Evolutionary conservation across 257 asterid genomes (phyloP), one percentile per base, ranked within the genome.

Genomic region (Solanum virginianum): DNA sequence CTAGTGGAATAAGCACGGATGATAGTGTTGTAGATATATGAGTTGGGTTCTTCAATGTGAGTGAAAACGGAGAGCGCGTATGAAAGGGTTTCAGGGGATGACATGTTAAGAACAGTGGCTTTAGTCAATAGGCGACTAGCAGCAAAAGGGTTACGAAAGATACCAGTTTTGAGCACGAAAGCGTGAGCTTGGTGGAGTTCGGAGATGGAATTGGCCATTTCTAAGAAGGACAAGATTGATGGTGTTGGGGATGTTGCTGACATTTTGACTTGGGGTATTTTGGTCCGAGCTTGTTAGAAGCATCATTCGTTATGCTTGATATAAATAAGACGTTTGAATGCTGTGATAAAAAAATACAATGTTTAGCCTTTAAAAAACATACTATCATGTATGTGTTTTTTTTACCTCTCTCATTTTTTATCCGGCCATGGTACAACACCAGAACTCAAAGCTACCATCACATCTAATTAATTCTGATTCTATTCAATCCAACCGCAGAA

Each of bases 181-280:
- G 90, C 90, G 22, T 90, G 92, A 59, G 87, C 88, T 79, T 89
- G 91, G 8, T 82, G 87, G 86, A 89, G 87, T 82, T 87, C 84
- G 13, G 88, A 71, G 5, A 85, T 80, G 80, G 88, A 85, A 62
- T 62, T 80, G 59, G 88, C 89, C 70, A 16, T 83, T 4, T 89
- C 91, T 80, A 63, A 53, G 74, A 89, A 87, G 43, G 89, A 85
- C 68, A 87, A 81, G 55, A 87, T 87, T 41, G 85, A 59, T 12
- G 88, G 87, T 8, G 87, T 49, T 20, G 87, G 45, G n/a, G 63
- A 66, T 80, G 86, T 72, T 49, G 87, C 59, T 8, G 81, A 63
- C 84, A 60, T 20, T 53, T 60, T 7, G 22, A 77, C 29, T 26
- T 29, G 17, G 5, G 17, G 83, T 79, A 10, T 24, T 49, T 75